Conservation (phyloP, 768 basidiomycete species). For the Mrakia hoshinonis region DNA sequence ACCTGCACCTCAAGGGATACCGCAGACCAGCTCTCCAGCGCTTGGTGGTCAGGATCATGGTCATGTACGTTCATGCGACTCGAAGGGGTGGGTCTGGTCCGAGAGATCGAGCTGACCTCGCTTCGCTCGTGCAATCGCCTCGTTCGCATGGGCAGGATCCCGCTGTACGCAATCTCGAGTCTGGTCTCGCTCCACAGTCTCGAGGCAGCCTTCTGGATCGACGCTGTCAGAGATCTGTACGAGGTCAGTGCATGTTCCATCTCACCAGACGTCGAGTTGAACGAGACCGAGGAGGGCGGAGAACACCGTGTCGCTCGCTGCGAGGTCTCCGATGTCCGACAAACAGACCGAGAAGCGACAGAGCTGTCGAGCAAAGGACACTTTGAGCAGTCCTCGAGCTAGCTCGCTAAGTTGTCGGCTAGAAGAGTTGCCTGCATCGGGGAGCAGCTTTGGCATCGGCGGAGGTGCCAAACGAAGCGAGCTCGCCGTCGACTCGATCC, state of each 20-base stretch:
- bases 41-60: slow-evolving; percentile 71
- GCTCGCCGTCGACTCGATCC: neutral
- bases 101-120: neutral
- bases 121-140: neutral
- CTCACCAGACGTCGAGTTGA: neutral
- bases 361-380: neutral
- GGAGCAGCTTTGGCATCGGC: too few species aligned
- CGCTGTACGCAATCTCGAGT: slow-evolving; percentile 81
- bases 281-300: neutral
- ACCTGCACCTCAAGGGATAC: slow-evolving; percentile 76
- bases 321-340: neutral
- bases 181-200: slow-evolving; percentile 88
- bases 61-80: slow-evolving; percentile 58
- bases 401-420: too few species aligned
- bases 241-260: slow-evolving; percentile 56
- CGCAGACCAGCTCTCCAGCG: slow-evolving; percentile 64
- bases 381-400: too few species aligned
- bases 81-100: neutral
- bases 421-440: too few species aligned
- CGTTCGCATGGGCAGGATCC: slow-evolving; percentile 43
- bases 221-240: slow-evolving; percentile 87
- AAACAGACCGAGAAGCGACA: neutral
- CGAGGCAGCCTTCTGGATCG: slow-evolving; percentile 92
- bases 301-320: neutral
- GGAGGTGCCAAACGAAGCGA: too few species aligned